phyloP scores from a whole-genome alignment of 2,329 filamentous ascomycete species.

The Eurotiales sp. region DNA sequence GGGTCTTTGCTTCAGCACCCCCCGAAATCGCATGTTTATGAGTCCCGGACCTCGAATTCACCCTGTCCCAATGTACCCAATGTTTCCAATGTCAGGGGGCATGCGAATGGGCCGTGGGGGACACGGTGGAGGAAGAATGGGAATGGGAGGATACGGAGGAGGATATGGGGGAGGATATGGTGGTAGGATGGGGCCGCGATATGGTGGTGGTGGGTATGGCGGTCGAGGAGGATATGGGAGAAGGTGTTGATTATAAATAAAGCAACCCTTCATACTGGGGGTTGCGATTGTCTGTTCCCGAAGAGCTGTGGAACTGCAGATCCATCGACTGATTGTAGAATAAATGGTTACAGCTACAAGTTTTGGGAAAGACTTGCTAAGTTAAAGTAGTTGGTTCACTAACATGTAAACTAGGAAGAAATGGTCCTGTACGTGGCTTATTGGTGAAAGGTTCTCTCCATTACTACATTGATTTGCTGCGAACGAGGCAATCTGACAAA shows the following conservation, averaged over 20 bases:
- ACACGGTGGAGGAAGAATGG: background rate
- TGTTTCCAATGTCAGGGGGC: conserved; percentile 4
- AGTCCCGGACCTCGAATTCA: background rate
- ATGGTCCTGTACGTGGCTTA: no score
- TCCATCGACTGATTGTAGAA: background rate
- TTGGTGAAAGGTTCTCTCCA: no score
- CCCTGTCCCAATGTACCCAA: background rate
- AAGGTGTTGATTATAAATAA: no score
- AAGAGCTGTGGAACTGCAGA: no score
- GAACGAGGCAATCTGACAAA: no score
- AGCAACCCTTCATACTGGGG: no score
- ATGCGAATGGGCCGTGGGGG: background rate
- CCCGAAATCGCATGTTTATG: background rate
- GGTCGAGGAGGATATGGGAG: background rate
- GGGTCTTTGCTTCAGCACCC: conserved; percentile 7
- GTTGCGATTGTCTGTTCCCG: no score
- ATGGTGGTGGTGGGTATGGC: background rate
- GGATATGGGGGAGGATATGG: background rate
- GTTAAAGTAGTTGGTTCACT: no score
- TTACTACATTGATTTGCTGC: no score
- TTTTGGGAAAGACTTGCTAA: no score
- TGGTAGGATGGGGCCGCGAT: background rate
- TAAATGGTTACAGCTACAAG: background rate
- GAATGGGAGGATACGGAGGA: background rate
- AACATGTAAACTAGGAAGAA: no score